Conservation (phyloP, 768 basidiomycete genomes). For the Agaricus blazei region DNA sequence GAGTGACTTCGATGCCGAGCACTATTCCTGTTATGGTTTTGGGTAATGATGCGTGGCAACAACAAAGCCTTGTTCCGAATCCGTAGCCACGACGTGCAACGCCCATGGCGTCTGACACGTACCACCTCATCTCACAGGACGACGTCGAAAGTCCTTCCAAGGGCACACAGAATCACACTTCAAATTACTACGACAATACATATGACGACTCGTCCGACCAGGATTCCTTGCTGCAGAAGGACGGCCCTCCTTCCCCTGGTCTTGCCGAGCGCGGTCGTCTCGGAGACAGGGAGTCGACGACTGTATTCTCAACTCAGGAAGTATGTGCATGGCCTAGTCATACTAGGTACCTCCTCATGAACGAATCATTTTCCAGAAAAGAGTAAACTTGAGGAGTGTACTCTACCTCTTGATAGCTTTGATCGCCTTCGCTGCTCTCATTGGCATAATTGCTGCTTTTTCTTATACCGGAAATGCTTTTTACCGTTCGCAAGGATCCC, state of each 20-base stretch:
- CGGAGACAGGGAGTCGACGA: conserved; percentile 15
- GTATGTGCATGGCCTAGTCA: neutral
- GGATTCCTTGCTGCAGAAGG: conserved; percentile 55
- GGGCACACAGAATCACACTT: neutral
- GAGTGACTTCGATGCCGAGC: neutral
- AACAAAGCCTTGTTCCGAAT: neutral
- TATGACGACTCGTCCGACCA: conserved; percentile 80
- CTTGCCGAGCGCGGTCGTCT: conserved; percentile 25
- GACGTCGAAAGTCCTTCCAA: conserved; percentile 5
- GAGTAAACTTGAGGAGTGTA: conserved; percentile 50
- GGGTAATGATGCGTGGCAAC: conserved; percentile 7
- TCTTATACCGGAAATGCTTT: conserved; percentile 57
- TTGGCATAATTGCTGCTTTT: conserved; percentile 76
- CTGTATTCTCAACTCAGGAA: neutral
- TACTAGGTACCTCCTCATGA: neutral
- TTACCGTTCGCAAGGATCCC: conserved; percentile 47
- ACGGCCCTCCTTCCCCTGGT: conserved; percentile 19
- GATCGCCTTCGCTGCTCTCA: conserved; percentile 53
- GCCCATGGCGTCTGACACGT: conserved; percentile 3
- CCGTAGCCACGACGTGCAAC: neutral
- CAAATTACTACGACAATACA: conserved; percentile 71
- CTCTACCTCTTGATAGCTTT: conserved; percentile 56
- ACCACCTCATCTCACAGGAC: conserved; percentile 2
- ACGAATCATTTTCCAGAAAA: neutral
- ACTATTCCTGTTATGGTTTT: conserved; percentile 12